Evolutionary conservation across 179 eudicot genomes (phyloP), one percentile per base, ranked within the genome.

Genomic region (Spergularia azorica): DNA sequence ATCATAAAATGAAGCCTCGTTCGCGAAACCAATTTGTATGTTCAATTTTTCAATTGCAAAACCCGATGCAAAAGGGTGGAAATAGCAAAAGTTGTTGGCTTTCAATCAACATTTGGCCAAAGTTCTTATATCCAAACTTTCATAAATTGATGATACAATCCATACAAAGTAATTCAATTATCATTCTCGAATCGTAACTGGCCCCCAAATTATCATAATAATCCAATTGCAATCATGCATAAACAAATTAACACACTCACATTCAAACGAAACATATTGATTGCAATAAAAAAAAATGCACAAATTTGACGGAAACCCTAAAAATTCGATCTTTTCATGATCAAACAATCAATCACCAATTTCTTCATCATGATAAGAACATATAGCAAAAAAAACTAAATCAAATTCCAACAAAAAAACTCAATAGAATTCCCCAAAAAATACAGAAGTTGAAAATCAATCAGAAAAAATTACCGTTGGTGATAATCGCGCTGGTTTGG

Each of bases 401-500:
- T 57, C 58, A 0, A 71, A 38, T 6, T 9, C 54, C 5, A 4
- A 13, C 10, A 12, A 3, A 36, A 26, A 32, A 63, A 71, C 41
- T 62, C 18, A 38, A 9, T 26, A 2, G 2, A 48, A 71, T 57
- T 20, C n/a, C 0, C 43, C 58, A 5, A 5, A 67, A 69, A 2
- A 18, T 3, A 38, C 32, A 3, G 16, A 48, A 14, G 3, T 4
- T 21, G 50, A 60, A 10, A 4, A 2, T 12, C 20, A 51, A 67
- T 20, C 2, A 16, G 48, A 60, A 36, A 1, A 38, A 38, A 32
- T n/a, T 86, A 93, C 97, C 97, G 65, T 93, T 93, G 68, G 98
- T 95, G 86, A 95, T 95, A 77, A 95, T 93, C 20, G 97, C 97
- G 79, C 97, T 93, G 74, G 97, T 95, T 73, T 95, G 98, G 11